Evolutionary conservation across 441 rosid species (phyloP), one percentile per base, ranked within the genome.

Genomic region (Populus hybrid): DNA sequence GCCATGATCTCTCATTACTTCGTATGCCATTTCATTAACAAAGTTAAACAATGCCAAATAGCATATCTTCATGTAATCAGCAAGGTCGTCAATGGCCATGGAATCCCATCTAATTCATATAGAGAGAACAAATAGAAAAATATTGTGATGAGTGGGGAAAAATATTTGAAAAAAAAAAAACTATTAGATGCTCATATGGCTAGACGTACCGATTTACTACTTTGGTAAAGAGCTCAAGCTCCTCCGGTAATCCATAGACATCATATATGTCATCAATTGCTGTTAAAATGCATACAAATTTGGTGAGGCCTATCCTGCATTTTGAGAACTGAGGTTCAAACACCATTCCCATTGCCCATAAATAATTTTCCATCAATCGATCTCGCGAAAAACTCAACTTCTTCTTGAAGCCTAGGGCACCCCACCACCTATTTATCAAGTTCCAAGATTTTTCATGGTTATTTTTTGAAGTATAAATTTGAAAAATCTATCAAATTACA

Each of bases 181-280:
- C 3, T 24, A 30, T 3, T 0, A 24, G 59, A 30, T 11, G 79
- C 88, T 83, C 36, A 32, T 1, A 34, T 34, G 7, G 36, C 8
- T 6, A 34, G 36, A 34, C 6, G 8, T 34, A 34, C 36, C 8
- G 82, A 2, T 78, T 75, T 1, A 86, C 73, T 8, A 83, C 80
- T 11, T 73, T 1, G 0, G 87, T 85, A 24, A 85, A 83, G 10
- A 77, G 81, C 28, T 79, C 65, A 21, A 87, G 78, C 67, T 84
- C 90, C 5, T 81, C 83, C 36, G 59, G 8, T 0, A 82, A 79
- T 30, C 86, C 88, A 75, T 79, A 86, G 0, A 83, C 20, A 71
- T 87, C 88, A 4, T 84, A 85, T n/a, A 85, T 75, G 20, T 86
- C 90, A 20, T 84, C 84, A 35, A 86, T 75, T 4, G 78, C 68